Conservation (phyloP, 2,329 filamentous ascomycete genomes). For the Aspergillus texensis region DNA sequence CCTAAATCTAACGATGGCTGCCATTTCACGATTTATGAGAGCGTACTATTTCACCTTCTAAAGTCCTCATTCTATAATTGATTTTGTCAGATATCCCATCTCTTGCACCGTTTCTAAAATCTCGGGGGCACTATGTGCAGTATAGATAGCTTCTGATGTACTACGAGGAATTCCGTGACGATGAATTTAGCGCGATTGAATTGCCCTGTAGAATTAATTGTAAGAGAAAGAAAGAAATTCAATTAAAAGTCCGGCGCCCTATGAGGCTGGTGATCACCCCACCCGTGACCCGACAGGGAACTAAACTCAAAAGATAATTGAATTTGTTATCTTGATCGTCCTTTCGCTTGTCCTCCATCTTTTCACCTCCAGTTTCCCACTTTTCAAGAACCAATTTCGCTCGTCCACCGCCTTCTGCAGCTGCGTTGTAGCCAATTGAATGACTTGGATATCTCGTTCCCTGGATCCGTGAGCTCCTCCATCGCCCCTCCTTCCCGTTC, state of each 20-base stretch:
- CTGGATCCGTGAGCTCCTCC: neutral
- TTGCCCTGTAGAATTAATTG: neutral
- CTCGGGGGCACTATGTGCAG: neutral
- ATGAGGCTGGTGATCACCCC: neutral
- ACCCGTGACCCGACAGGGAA: neutral
- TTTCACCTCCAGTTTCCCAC: no score
- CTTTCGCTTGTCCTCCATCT: neutral
- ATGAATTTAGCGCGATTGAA: neutral
- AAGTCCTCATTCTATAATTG: neutral
- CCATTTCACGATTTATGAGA: conserved; percentile 12
- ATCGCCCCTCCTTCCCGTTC: neutral
- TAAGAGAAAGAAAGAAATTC: neutral
- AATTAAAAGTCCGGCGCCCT: neutral
- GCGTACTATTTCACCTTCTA: neutral
- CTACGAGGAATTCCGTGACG: neutral
- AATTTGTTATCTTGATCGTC: neutral
- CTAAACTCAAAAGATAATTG: neutral
- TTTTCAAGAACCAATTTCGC: no score
- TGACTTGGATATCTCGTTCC: neutral
- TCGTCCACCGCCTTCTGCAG: conserved; percentile 2
- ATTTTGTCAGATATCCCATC: neutral
- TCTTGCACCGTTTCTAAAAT: neutral
- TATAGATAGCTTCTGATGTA: neutral
- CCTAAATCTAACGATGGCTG: conserved; percentile 10
- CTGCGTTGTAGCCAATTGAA: neutral